Percentiles rank a stretch among this genome's conserved stretches.
phyloP scores from a whole-genome alignment of 305 asterid genomes.

The Fraxinus albicans region DNA sequence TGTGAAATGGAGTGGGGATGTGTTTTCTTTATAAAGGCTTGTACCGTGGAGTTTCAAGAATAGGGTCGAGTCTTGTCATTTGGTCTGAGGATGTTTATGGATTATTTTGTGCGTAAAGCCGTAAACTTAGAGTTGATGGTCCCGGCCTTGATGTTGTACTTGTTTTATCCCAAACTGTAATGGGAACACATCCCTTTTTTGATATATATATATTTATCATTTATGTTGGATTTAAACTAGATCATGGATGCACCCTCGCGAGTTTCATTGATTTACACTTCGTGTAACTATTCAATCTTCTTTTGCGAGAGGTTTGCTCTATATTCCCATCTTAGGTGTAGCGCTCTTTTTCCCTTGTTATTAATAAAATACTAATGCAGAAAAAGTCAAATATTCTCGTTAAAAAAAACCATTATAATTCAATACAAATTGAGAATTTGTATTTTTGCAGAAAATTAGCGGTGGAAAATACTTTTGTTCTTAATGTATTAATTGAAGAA shows the following conservation, averaged over 20 bases:
- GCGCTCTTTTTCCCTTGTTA: neutral
- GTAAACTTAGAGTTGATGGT: constrained; percentile 3
- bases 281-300: neutral
- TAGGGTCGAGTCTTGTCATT: constrained; percentile 4
- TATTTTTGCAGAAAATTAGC: no score
- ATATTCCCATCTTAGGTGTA: neutral
- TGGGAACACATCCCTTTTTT: neutral
- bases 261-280: neutral
- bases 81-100: constrained; percentile 7
- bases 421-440: no score
- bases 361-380: neutral
- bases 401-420: no score
- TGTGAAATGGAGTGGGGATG: constrained; percentile 14
- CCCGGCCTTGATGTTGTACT: neutral
- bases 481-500: no score
- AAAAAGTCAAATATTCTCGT: neutral
- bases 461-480: no score
- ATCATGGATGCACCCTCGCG: neutral
- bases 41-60: constrained; percentile 13
- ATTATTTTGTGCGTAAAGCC: neutral
- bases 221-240: neutral
- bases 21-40: constrained; percentile 8
- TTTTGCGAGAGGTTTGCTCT: neutral
- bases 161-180: neutral
- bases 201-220: neutral